Evolutionary conservation across 163 green algal genomes (phyloP), one percentile per base, ranked within the genome.

Genomic region (Chlorella variabilis): DNA sequence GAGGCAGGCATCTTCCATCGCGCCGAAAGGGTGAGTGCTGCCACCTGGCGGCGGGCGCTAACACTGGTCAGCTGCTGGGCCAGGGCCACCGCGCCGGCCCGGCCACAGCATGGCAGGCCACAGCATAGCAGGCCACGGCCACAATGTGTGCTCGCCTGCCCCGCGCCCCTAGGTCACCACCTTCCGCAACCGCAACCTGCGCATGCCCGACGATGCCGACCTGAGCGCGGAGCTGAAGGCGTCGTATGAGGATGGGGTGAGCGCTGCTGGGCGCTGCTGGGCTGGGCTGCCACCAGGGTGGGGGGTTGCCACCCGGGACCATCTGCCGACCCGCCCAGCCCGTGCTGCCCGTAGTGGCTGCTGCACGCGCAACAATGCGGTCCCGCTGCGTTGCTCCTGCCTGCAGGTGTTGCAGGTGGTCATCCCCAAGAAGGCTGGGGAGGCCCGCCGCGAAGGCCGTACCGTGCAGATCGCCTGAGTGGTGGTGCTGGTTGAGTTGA

Each of bases 121-220:
- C n/a, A n/a, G n/a, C n/a, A n/a, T n/a, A n/a, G n/a, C n/a, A n/a
- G n/a, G n/a, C n/a, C n/a, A n/a, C n/a, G n/a, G n/a, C n/a, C n/a
- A n/a, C n/a, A n/a, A n/a, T n/a, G n/a, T n/a, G n/a, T n/a, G n/a
- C n/a, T n/a, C n/a, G n/a, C n/a, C n/a, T n/a, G n/a, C n/a, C n/a
- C n/a, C n/a, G n/a, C n/a, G 18, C 27, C 18, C 4, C 21, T 65
- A 83, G 77, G 66, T 83, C 4, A 65, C 61, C 36, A 78, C 74
- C 27, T 86, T 86, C 75, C 62, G 82, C 48, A 82, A 82, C 63
- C 71, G 82, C 71, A 83, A 82, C 63, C 77, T 86, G 63, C 70
- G 75, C 48, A 82, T 86, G 82, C 82, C 82, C 3, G 74, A 86
- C 8, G 71, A 86, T 34, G 68, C 68, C 11, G 68, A 79, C 71